phyloP scores from a whole-genome alignment of 148 eudicot genomes.

The Rheum nobile region DNA sequence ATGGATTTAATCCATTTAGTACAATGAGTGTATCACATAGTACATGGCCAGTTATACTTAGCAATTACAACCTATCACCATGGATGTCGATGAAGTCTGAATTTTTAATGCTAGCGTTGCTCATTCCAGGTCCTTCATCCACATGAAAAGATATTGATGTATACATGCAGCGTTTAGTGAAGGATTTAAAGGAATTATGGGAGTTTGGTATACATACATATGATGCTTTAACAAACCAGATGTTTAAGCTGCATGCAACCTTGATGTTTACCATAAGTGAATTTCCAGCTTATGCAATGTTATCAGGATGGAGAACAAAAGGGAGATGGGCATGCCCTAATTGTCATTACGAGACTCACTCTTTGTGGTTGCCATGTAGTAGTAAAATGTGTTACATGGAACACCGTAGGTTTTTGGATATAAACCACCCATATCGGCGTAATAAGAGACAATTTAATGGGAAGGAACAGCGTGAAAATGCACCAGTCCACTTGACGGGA shows the following conservation, averaged over 20 bases:
- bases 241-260: not conserved
- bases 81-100: too few species aligned
- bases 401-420: too few species aligned
- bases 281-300: not conserved
- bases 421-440: not conserved
- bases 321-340: not conserved
- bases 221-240: not conserved
- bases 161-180: too few species aligned
- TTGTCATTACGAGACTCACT: not conserved
- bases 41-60: too few species aligned
- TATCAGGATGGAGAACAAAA: slow-evolving; percentile 1
- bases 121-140: too few species aligned
- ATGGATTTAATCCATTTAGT: too few species aligned
- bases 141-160: too few species aligned
- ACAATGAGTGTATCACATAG: too few species aligned
- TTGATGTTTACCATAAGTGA: not conserved
- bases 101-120: too few species aligned
- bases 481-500: not conserved
- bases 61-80: too few species aligned
- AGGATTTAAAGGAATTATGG: not conserved
- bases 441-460: not conserved
- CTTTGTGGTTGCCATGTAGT: too few species aligned
- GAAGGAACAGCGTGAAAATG: not conserved
- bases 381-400: too few species aligned
- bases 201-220: not conserved